Base-by-base conservation (phyloP, 768 basidiomycete species). In the Pleurotus salmoneostramineus region DNA sequence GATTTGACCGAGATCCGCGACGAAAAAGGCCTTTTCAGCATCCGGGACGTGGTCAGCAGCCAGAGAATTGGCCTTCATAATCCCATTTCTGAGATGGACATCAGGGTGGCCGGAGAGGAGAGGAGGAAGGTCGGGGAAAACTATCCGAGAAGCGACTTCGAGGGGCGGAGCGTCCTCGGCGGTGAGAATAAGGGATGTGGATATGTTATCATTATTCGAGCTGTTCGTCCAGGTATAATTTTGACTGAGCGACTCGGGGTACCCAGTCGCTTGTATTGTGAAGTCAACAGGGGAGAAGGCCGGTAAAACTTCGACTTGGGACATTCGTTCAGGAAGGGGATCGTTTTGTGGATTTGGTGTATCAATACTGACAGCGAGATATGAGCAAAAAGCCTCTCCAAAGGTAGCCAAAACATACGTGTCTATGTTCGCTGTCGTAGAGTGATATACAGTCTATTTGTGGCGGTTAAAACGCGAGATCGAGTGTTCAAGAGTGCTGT, bases 11-110 rank as follows among this genome's bases (percentile, higher is more conserved):
- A 99, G 85, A 71, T 99, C 97, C 8, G 91, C 94, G 8, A 97
- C 95, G 66, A 98, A 98, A 72, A 98, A 98, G 5, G 97, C 96
- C 58, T 87, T 87, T 74, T 98, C 97, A 8, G 94, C 89, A 66
- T 93, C 87, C 15, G 79, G 78, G 61, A 82, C 80, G 58, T 82
- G 76, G 27, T 76, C 77, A 35, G 78, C 77, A 15, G 79, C 72
- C 34, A 79, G 75, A 56, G 74, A 74, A 4, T 79, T 74, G 0
- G 88, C 85, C 31, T 78, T 77, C 75, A 91, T 85, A 56, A 93
- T 82, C n/a, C 89, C 89, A 61, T 83, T 83, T 48, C 90, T 78
- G 54, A 93, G 79, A 68, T 91, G 91, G 34, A 89, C 67, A 50
- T 88, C 85, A 32, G 88, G 82, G 63, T 88, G 88, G 15, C 90